These are phyloP conservation scores for Aspergillus melleus DNA, from an alignment of 2,329 filamentous ascomycete species.

Conservation along the genomic window DNA sequence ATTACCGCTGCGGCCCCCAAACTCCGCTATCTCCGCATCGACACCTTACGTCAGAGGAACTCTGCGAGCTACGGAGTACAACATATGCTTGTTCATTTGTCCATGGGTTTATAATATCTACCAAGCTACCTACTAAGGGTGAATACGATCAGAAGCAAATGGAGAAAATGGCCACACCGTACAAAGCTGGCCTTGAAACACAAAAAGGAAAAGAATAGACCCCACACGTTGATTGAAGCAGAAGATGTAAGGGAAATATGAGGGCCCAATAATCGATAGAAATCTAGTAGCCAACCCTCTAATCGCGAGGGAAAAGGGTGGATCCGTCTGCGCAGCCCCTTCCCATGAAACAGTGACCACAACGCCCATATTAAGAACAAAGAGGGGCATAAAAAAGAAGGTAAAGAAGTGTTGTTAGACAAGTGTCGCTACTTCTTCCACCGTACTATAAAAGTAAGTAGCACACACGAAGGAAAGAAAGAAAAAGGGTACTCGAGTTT, in stretches of 20 bases:
- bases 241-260: conserved; percentile 10
- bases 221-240: conserved; percentile 1
- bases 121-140: conserved; percentile 5
- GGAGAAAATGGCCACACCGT: conserved; percentile 13
- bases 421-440: neutral
- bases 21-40: conserved; percentile 25
- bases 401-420: neutral
- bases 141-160: conserved; percentile 11
- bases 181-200: conserved; percentile 1
- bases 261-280: conserved; percentile 2
- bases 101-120: conserved; percentile 21
- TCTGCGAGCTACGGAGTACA: neutral
- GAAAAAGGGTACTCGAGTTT: neutral
- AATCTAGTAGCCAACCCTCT: conserved; percentile 18
- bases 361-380: conserved; percentile 18
- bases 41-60: conserved; percentile 8
- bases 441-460: neutral
- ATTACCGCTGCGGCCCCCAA: conserved; percentile 17
- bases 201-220: neutral
- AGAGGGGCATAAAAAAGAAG: neutral
- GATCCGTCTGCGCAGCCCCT: conserved; percentile 10
- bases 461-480: neutral
- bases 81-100: neutral
- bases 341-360: conserved; percentile 13
- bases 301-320: conserved; percentile 7